Evolutionary conservation across 768 basidiomycete genomes (phyloP), one percentile per base, ranked within the genome.

Genomic region (Multifurca ochricompacta): DNA sequence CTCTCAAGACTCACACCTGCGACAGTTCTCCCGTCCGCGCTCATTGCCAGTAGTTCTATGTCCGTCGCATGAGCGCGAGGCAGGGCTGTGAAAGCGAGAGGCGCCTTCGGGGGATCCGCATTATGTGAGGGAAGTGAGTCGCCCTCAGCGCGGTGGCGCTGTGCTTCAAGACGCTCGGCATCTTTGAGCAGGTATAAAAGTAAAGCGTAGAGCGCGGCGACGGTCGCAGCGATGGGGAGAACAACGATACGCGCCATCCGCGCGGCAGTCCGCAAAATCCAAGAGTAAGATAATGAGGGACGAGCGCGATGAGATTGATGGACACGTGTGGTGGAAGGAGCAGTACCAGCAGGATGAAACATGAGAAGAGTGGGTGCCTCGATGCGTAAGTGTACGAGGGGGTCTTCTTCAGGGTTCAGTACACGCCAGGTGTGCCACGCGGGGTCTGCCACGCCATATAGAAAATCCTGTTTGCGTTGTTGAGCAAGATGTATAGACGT

Each of bases 171-270:
- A 1, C 93, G 78, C 54, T 99, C 93, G 0, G 91, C 82, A 60
- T 95, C 85, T 71, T 94, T 95, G 57, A 97, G 73, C 2, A 99
- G 75, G 65, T 93, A 93, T 9, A 91, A 74, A 7, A 95, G 73
- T 10, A 98, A 69, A 7, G 78, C 75, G 66, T 87, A 97, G 9
- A 98, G 74, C 3, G 78, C 68, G 23, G 77, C 70, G 6, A 86
- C 88, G 0, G 94, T 95, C 5, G 75, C 74, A 7, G 81, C 78
- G 65, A 96, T 94, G 0, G 95, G 95, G 1, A 93, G 68, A 2
- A 91, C 72, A 67, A 97, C 81, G 58, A 94, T 86, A 68, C 88
- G 89, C 62, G 85, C 60, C 23, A 90, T 67, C 83, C 90, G 90
- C n/a, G 81, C 67, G 7, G 87, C 60, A 11, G 82, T 74, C 49